Evolutionary conservation across 2,329 filamentous ascomycete genomes (phyloP).

Genomic region (Trichoderma koningii): DNA sequence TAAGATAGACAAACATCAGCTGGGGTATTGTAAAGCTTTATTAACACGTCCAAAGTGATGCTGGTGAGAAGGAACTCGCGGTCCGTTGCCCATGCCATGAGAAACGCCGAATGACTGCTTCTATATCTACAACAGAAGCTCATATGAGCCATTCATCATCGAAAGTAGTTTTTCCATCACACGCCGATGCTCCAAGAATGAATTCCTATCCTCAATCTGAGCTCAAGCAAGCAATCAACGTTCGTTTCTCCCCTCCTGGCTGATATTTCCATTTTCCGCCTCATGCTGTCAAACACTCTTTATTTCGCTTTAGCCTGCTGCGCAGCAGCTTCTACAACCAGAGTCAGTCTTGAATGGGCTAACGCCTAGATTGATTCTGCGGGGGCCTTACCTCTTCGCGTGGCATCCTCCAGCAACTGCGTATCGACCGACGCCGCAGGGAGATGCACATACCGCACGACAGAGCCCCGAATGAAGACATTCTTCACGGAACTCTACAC

Average conservation of each 20-base stretch:
- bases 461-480: constrained; percentile 91
- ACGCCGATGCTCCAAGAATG: constrained; percentile 19
- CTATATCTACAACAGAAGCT: constrained; percentile 10
- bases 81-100: constrained; percentile 38
- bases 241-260: neutral
- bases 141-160: constrained; percentile 15
- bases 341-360: neutral
- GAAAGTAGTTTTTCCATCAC: constrained; percentile 16
- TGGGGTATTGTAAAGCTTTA: constrained; percentile 19
- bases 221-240: neutral
- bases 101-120: constrained; percentile 28
- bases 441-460: constrained; percentile 89
- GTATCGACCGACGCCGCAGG: constrained; percentile 82
- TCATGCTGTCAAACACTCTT: constrained; percentile 25
- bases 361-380: too few species aligned
- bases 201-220: neutral
- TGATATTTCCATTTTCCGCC: neutral
- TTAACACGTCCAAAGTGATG: constrained; percentile 23
- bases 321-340: constrained; percentile 55
- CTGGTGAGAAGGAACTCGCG: constrained; percentile 25
- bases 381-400: constrained; percentile 80
- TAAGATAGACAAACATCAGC: neutral
- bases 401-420: constrained; percentile 85
- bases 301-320: constrained; percentile 60
- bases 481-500: constrained; percentile 78